Evolutionary conservation across 2,329 filamentous ascomycete genomes (phyloP).

Genomic region (Fusarium sp.): DNA sequence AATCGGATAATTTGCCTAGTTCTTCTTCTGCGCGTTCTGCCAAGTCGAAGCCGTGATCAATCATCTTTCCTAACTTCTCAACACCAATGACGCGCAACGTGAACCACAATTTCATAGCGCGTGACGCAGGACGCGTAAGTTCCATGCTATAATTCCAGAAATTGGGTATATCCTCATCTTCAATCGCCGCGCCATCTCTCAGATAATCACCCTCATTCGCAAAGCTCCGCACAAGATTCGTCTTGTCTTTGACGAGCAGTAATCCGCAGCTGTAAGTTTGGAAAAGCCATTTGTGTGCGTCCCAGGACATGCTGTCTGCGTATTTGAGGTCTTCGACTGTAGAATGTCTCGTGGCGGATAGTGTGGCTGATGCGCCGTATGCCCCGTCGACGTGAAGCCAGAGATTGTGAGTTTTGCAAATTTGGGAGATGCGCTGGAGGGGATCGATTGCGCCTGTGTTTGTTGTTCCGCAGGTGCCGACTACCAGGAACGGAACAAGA

Average conservation of each 20-base stretch:
- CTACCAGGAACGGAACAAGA: constrained; percentile 16
- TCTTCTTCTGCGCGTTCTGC: constrained; percentile 38
- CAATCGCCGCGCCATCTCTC: constrained; percentile 37
- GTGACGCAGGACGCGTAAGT: constrained; percentile 35
- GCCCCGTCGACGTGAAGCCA: constrained; percentile 45
- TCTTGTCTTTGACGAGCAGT: constrained; percentile 35
- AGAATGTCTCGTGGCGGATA: constrained; percentile 29
- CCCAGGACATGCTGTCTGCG: constrained; percentile 45
- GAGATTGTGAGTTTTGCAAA: constrained; percentile 21
- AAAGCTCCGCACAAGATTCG: constrained; percentile 38
- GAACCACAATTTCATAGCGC: constrained; percentile 46
- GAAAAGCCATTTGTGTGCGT: constrained; percentile 45
- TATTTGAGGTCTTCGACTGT: constrained; percentile 21
- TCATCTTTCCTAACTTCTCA: constrained; percentile 38
- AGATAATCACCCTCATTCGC: constrained; percentile 43
- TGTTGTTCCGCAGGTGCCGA: constrained; percentile 32
- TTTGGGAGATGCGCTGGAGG: background rate
- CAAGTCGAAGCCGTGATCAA: constrained; percentile 41
- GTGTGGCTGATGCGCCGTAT: constrained; percentile 39
- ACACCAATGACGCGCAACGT: constrained; percentile 38
- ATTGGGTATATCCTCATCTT: constrained; percentile 42
- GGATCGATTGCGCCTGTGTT: constrained; percentile 28
- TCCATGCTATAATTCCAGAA: constrained; percentile 46
- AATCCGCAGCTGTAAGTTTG: constrained; percentile 43
- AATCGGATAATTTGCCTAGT: constrained; percentile 18